phyloP scores from a whole-genome alignment of 1,284 basidiomycete species.

The Melampsora medusae region DNA sequence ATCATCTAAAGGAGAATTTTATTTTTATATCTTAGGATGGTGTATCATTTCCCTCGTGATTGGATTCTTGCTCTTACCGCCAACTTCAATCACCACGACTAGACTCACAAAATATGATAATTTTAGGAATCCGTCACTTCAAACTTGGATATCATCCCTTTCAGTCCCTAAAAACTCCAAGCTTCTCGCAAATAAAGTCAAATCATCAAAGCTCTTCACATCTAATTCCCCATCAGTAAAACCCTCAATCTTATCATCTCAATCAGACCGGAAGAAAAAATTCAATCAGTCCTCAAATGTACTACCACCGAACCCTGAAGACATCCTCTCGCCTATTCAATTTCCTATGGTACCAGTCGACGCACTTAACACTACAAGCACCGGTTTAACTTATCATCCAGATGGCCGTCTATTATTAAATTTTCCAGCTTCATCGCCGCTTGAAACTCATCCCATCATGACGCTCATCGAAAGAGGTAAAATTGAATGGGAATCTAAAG shows the following conservation, averaged over 20 bases:
- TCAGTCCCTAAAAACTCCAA: no score
- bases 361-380: background rate
- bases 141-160: no score
- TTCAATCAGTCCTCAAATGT: background rate
- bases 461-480: slow-evolving; percentile 58
- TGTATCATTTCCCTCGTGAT: background rate
- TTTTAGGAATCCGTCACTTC: no score
- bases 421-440: background rate
- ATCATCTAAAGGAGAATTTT: background rate
- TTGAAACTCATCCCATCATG: slow-evolving; percentile 55
- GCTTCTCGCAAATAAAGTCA: no score
- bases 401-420: slow-evolving; percentile 2
- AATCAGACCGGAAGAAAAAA: background rate
- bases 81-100: background rate
- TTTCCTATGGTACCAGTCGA: background rate
- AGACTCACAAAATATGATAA: background rate
- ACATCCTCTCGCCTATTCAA: background rate
- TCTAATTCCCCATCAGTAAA: no score
- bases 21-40: slow-evolving; percentile 1
- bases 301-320: background rate
- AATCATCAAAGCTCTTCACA: no score
- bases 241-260: no score
- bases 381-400: background rate
- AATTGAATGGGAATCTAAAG: slow-evolving; percentile 56
- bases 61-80: background rate